Evolutionary conservation across 2,329 filamentous ascomycete genomes (phyloP), one percentile per base, ranked within the genome.

Genomic region (Neopestalotiopsis clavispora): DNA sequence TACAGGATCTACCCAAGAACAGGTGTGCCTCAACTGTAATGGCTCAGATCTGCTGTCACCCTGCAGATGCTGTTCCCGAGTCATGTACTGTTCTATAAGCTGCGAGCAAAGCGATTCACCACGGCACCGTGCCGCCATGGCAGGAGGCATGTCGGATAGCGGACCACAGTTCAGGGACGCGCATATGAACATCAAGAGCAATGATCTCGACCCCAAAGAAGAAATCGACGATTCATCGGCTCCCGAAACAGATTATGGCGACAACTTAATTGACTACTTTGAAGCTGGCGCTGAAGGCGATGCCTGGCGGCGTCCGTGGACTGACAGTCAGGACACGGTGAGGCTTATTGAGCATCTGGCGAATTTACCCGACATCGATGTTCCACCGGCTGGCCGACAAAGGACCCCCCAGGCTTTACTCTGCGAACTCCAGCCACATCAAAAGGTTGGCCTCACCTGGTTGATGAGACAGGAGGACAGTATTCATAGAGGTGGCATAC

Each of bases 401-500:
- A 63, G 66, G 7, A 75, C 72, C 1, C 75, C 75, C 4, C 45
- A 28, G 28, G 69, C 68, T 7, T 72, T 77, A 72, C 62, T 68
- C 4, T 74, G 72, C 49, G 59, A 66, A 28, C 70, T 78, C 40
- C 71, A 77, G 72, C 70, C 73, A 12, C 76, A 78, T 60, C 76
- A 78, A 60, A 73, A 68, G 38, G 72, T 76, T 13, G 72, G 74
- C 65, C 68, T 78, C 7, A 77, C 75, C 17, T 78, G 76, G 76
- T 64, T 78, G 62, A 72, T 74, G n/a, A 65, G 74, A 28, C 75
- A 76, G 56, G 76, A 78, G 67, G 66, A 76, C 30, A 72, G 73
- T 52, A 2, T 38, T 4, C 67, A 71, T 20, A 77, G 75, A 68
- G 76, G 76, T 4, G 75, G 74, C 2, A 74, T 78, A 60, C 75